A percentile compares a stretch with the other conserved stretches of the same genome.
These are phyloP conservation scores for Cadophora gregata DNA, from an alignment of 2,329 filamentous ascomycete genomes.

Conservation along the genomic window DNA sequence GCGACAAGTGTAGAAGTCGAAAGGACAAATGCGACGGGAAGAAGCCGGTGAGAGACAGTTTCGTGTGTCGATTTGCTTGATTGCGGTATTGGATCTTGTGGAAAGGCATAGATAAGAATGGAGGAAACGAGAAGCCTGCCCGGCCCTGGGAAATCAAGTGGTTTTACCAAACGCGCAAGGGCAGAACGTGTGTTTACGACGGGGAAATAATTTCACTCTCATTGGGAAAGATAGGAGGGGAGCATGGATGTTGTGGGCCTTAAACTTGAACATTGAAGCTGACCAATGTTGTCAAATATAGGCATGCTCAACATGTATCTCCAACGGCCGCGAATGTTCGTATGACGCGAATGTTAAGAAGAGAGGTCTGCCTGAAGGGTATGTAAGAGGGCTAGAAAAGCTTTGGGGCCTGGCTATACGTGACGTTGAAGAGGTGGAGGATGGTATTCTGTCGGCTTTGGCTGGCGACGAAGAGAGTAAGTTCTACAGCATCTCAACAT, in stretches of 20 bases:
- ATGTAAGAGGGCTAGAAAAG: constrained; percentile 74
- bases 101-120: not conserved
- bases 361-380: constrained; percentile 79
- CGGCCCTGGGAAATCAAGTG: too few relatives aligned
- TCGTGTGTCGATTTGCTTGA: too few relatives aligned
- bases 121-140: too few relatives aligned
- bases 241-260: not conserved
- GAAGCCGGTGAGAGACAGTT: constrained; percentile 51
- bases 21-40: constrained; percentile 67
- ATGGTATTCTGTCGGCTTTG: constrained; percentile 53
- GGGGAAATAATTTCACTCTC: not conserved
- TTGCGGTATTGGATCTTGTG: not conserved
- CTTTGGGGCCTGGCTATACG: constrained; percentile 60
- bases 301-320: constrained; percentile 65
- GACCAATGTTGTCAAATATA: not conserved
- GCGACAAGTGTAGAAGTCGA: constrained; percentile 58
- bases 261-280: constrained; percentile 1
- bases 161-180: not conserved
- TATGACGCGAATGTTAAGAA: constrained; percentile 79
- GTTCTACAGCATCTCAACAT: too few relatives aligned
- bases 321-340: constrained; percentile 58
- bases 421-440: constrained; percentile 55
- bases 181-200: not conserved
- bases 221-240: not conserved
- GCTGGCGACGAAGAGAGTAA: constrained; percentile 46